Conservation (phyloP, 306 rosid genomes). For the Trifolium dubium region DNA sequence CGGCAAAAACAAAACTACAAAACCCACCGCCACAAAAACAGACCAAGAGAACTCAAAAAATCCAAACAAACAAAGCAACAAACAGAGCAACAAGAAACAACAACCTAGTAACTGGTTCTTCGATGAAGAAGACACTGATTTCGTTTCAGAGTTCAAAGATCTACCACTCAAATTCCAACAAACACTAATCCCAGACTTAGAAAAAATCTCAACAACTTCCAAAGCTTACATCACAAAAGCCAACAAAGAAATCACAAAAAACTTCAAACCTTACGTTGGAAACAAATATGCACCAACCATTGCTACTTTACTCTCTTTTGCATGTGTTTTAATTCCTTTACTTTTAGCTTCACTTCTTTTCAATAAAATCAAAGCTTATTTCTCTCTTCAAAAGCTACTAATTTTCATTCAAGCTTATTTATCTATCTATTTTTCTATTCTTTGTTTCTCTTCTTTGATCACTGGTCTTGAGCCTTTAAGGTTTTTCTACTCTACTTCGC, state of each 20-base stretch:
- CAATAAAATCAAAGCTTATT: slow-evolving; percentile 81
- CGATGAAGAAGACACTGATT: slow-evolving; percentile 58
- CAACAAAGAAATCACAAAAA: slow-evolving; percentile 71
- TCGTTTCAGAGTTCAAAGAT: slow-evolving; percentile 67
- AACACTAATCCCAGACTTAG: slow-evolving; percentile 78
- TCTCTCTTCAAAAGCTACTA: slow-evolving; percentile 86
- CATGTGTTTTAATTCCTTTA: slow-evolving; percentile 72
- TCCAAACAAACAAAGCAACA: slow-evolving; percentile 13
- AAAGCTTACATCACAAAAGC: slow-evolving; percentile 67
- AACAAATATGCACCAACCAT: slow-evolving; percentile 82
- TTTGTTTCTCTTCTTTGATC: slow-evolving; percentile 62
- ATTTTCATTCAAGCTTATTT: slow-evolving; percentile 90
- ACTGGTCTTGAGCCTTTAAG: slow-evolving; percentile 82
- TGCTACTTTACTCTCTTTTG: slow-evolving; percentile 63
- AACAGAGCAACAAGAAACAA: slow-evolving; percentile 47
- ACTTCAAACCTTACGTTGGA: slow-evolving; percentile 86
- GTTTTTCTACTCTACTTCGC: slow-evolving; percentile 88
- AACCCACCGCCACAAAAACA: slow-evolving; percentile 47
- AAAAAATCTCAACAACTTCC: slow-evolving; percentile 75
- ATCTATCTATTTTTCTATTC: slow-evolving; percentile 83
- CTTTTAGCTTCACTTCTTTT: slow-evolving; percentile 76
- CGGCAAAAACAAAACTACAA: slow-evolving; percentile 65
- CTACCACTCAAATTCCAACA: slow-evolving; percentile 67
- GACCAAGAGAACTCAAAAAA: slow-evolving; percentile 25
- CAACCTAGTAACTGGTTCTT: slow-evolving; percentile 58